phyloP scores from a whole-genome alignment of 805 yeast species.

The Candida schatavii region DNA sequence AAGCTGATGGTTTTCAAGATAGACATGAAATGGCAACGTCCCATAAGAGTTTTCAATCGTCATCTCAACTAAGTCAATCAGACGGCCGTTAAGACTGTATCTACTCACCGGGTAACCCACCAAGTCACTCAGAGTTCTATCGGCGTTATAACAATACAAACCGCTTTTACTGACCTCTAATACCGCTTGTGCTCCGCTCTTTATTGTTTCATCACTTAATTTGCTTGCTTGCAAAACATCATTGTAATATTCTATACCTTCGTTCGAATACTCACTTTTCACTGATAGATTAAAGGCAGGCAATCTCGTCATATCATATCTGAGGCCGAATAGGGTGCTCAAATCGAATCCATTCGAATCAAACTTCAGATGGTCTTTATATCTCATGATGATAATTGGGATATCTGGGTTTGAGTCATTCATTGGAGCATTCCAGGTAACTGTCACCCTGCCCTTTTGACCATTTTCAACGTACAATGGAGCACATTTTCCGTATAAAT shows the following conservation, averaged over 20 bases:
- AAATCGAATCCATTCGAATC: too few species aligned
- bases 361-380: background rate
- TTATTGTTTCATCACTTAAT: background rate
- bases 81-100: too few species aligned
- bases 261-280: background rate
- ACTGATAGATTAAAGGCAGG: background rate
- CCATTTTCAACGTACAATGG: too few species aligned
- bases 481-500: too few species aligned
- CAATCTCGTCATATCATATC: too few species aligned
- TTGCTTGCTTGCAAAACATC: background rate
- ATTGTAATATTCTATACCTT: background rate
- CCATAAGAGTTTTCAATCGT: slow-evolving; percentile 1
- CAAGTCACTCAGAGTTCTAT: background rate
- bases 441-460: too few species aligned
- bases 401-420: background rate
- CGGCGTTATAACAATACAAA: background rate
- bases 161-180: background rate
- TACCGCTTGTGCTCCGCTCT: background rate
- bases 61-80: too few species aligned
- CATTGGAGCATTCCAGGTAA: too few species aligned
- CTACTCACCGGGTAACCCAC: too few species aligned
- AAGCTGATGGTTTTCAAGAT: background rate
- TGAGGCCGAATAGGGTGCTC: too few species aligned
- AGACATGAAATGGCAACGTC: background rate
- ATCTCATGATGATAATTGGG: background rate